A percentile compares a stretch with the other conserved stretches of the same genome.
These are phyloP conservation scores for Erodium maritimum DNA, from an alignment of 345 rosid genomes.

Conservation along the genomic window DNA sequence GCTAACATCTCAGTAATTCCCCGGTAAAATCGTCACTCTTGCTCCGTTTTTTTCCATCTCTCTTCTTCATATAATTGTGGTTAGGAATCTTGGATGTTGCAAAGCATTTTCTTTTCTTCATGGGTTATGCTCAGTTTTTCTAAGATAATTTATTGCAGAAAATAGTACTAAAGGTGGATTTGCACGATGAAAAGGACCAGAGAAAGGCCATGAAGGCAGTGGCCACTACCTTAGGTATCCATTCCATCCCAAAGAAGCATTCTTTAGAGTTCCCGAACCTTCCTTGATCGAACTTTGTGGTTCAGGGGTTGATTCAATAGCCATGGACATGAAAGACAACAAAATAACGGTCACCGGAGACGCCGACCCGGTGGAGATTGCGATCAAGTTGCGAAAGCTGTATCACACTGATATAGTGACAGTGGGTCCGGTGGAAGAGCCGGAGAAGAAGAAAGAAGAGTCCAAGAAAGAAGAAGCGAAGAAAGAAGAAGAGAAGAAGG, in stretches of 20 bases:
- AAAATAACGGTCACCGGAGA: constrained; percentile 10
- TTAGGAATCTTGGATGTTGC: too few species aligned
- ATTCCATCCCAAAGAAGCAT: too few species aligned
- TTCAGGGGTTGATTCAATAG: constrained; percentile 7
- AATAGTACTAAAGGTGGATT: constrained; percentile 6
- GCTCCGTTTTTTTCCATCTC: not conserved
- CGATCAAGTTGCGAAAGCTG: constrained; percentile 8
- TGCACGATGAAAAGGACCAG: constrained; percentile 5
- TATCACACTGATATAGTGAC: constrained; percentile 7
- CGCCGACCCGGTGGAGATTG: constrained; percentile 9
- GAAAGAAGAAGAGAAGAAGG: constrained; percentile 9
- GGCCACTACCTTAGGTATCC: constrained; percentile 5
- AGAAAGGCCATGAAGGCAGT: constrained; percentile 10
- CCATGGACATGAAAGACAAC: constrained; percentile 5
- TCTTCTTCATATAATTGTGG: too few species aligned
- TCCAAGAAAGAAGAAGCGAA: not conserved
- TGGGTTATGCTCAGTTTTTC: not conserved
- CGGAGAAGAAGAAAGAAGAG: not conserved
- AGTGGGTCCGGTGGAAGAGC: constrained; percentile 4
- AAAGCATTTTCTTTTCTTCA: too few species aligned
- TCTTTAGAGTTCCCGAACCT: too few species aligned
- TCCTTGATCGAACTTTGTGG: too few species aligned
- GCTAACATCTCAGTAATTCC: not conserved
- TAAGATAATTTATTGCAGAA: not conserved
- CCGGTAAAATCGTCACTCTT: not conserved